These are phyloP conservation scores for Salix exigua DNA, from an alignment of 345 rosid genomes.

Conservation along the genomic window DNA sequence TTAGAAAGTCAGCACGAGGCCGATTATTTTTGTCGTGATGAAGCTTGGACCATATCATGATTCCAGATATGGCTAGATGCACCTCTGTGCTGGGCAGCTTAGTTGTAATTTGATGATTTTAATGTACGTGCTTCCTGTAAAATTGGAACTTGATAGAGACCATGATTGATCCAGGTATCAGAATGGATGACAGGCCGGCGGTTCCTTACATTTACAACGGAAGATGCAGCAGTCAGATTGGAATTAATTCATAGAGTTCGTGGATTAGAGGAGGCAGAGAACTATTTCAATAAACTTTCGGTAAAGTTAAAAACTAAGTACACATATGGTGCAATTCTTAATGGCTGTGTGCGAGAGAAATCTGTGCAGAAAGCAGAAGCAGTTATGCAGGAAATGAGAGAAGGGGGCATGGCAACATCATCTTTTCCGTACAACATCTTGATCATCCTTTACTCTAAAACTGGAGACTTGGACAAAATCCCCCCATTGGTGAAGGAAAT, in stretches of 20 bases:
- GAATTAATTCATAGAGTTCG: constrained; percentile 21
- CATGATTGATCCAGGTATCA: constrained; percentile 16
- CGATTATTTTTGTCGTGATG: no score
- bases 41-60: no score
- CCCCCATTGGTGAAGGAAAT: constrained; percentile 21
- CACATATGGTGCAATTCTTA: constrained; percentile 29
- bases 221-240: constrained; percentile 21
- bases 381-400: constrained; percentile 22
- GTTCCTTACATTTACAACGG: not conserved
- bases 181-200: constrained; percentile 26
- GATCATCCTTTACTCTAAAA: constrained; percentile 16
- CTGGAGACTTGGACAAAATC: constrained; percentile 15
- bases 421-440: constrained; percentile 24
- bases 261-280: constrained; percentile 22
- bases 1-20: no score
- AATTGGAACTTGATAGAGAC: no score
- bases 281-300: constrained; percentile 16
- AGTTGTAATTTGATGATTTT: no score
- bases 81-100: no score
- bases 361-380: constrained; percentile 27
- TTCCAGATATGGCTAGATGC: no score
- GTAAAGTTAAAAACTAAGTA: constrained; percentile 4
- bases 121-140: no score
- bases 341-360: constrained; percentile 12
- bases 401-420: constrained; percentile 4